These are phyloP conservation scores for Globomyces sp. DNA, from an alignment of 371 early-diverging fungal genomes.

Conservation along the genomic window DNA sequence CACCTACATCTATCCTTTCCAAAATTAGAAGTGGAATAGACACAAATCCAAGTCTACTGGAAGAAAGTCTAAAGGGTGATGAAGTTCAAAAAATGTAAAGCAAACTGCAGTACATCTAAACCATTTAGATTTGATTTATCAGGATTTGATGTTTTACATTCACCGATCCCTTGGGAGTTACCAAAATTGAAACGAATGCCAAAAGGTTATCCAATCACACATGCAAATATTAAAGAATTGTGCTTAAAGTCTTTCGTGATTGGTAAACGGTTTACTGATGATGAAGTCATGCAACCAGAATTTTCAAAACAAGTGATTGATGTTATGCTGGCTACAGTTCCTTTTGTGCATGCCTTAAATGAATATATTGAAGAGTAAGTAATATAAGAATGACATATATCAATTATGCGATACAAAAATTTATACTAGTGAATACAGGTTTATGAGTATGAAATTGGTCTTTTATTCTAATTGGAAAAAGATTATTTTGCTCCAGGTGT, in stretches of 20 bases:
- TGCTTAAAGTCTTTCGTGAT: slow-evolving; percentile 3
- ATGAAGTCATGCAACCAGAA: slow-evolving; percentile 7
- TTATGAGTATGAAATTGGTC: not conserved
- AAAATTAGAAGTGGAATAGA: slow-evolving; percentile 7
- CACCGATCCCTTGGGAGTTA: too few species aligned
- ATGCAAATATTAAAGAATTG: slow-evolving; percentile 6
- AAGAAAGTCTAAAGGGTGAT: not conserved
- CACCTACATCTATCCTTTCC: slow-evolving; percentile 1
- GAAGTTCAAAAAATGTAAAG: not conserved
- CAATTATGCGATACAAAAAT: not conserved
- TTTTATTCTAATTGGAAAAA: not conserved
- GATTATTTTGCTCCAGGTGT: slow-evolving; percentile 7
- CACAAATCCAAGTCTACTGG: not conserved
- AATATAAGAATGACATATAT: too few species aligned
- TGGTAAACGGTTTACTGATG: slow-evolving; percentile 3
- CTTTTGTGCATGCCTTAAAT: slow-evolving; percentile 11
- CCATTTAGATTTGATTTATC: too few species aligned
- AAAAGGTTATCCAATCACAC: slow-evolving; percentile 8
- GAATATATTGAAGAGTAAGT: not conserved
- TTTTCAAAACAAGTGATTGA: not conserved
- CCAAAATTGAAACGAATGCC: slow-evolving; percentile 6
- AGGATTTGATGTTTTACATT: too few species aligned
- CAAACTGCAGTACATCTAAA: too few species aligned
- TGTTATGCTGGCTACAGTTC: not conserved
- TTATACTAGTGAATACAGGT: slow-evolving; percentile 2